These are phyloP conservation scores for Porodaedalea pini DNA, from an alignment of 1,284 basidiomycete species.

Conservation along the genomic window DNA sequence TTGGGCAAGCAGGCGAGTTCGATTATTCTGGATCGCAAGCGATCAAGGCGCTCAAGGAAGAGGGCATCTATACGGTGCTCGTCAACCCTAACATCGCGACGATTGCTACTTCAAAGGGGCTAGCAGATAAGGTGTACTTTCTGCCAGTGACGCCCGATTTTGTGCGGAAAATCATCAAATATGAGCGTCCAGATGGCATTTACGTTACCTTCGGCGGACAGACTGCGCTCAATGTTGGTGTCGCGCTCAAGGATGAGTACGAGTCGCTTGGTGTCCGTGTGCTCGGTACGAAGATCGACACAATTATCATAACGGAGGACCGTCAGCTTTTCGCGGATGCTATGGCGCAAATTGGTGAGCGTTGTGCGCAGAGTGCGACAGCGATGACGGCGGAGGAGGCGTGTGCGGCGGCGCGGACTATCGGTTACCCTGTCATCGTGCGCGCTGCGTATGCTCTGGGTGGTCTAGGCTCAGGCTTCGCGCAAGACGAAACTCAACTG, in stretches of 20 bases:
- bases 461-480: constrained; percentile 93
- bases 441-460: constrained; percentile 96
- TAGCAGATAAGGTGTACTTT: constrained; percentile 99
- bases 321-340: constrained; percentile 97
- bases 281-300: constrained; percentile 95
- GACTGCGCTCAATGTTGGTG: constrained; percentile 95
- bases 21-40: constrained; percentile 99
- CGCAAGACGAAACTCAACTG: constrained; percentile 85
- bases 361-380: constrained; percentile 94
- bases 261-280: constrained; percentile 93
- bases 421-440: constrained; percentile 97
- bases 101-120: constrained; percentile 94
- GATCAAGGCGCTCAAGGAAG: constrained; percentile 98
- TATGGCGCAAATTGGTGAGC: constrained; percentile 94
- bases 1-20: constrained; percentile 98
- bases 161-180: constrained; percentile 96
- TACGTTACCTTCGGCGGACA: constrained; percentile 99
- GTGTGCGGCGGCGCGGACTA: constrained; percentile 74
- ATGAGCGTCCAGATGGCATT: constrained; percentile 98
- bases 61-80: constrained; percentile 98
- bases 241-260: constrained; percentile 97
- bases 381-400: constrained; percentile 98
- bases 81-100: constrained; percentile 99
- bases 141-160: constrained; percentile 97
- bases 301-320: constrained; percentile 97